These are phyloP conservation scores for Saccharata proteae DNA, from an alignment of 2,329 filamentous ascomycete genomes.

Conservation along the genomic window DNA sequence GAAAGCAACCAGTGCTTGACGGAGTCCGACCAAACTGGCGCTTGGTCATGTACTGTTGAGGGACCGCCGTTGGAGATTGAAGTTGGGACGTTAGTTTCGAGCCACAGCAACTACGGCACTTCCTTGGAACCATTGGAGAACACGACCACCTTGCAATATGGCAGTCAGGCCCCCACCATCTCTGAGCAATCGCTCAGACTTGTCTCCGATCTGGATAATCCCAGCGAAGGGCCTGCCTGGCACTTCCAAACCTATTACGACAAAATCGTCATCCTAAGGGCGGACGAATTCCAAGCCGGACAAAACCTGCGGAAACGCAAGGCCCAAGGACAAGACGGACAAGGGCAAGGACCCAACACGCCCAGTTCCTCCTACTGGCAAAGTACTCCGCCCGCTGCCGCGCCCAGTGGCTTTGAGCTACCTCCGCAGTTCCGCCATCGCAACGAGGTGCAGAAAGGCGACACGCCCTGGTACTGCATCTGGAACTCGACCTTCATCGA, in stretches of 20 bases:
- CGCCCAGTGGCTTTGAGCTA: conserved; percentile 1
- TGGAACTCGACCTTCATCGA: conserved; percentile 58
- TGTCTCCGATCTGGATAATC: conserved; percentile 45
- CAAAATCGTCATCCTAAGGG: conserved; percentile 47
- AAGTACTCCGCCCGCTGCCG: background rate
- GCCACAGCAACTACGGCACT: conserved; percentile 7
- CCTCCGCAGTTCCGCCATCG: conserved; percentile 20
- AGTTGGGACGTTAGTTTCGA: background rate
- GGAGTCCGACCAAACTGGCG: conserved; percentile 29
- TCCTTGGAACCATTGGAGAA: conserved; percentile 18
- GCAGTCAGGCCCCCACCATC: conserved; percentile 47
- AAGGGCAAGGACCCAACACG: background rate
- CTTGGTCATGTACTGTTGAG: conserved; percentile 37
- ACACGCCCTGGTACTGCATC: conserved; percentile 56
- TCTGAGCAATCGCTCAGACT: conserved; percentile 38
- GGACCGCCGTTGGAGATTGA: conserved; percentile 4
- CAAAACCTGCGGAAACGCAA: conserved; percentile 9
- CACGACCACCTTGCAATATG: conserved; percentile 41
- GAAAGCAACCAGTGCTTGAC: conserved; percentile 38
- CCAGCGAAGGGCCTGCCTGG: conserved; percentile 46
- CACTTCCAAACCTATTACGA: conserved; percentile 52
- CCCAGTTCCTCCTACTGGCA: background rate
- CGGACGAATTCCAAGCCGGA: conserved; percentile 23
- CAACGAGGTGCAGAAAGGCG: conserved; percentile 38
- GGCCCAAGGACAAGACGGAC: background rate